These are phyloP conservation scores for Thalassiosira mediterranea DNA, from an alignment of 352 stramenopile genomes.

Conservation along the genomic window DNA sequence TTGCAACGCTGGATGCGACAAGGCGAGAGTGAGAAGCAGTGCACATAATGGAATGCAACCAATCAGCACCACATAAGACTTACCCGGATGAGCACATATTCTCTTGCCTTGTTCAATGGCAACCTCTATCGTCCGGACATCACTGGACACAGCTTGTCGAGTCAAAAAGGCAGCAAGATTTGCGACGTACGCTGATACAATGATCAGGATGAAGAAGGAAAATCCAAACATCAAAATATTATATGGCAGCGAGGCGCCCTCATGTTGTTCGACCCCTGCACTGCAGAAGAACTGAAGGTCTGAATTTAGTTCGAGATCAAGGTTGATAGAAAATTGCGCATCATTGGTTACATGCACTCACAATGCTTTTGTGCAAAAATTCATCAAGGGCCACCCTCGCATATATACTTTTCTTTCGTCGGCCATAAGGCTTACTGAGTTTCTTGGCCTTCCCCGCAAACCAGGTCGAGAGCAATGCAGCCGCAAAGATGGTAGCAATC, in stretches of 20 bases:
- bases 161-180: constrained; percentile 47
- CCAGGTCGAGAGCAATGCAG: constrained; percentile 30
- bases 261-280: constrained; percentile 30
- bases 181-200: constrained; percentile 34
- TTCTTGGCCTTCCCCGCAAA: constrained; percentile 3
- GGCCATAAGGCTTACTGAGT: background rate
- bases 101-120: background rate
- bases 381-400: constrained; percentile 22
- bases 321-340: no score
- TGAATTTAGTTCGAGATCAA: no score
- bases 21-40: no score
- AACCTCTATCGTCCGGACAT: constrained; percentile 10
- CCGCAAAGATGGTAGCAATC: constrained; percentile 9
- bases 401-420: constrained; percentile 11
- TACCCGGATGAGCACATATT: no score
- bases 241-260: constrained; percentile 16
- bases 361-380: constrained; percentile 42
- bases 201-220: constrained; percentile 42
- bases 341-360: no score
- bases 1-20: constrained; percentile 22
- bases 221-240: constrained; percentile 47
- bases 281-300: constrained; percentile 40
- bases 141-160: background rate
- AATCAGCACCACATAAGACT: no score
- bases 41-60: no score